Evolutionary conservation across 148 eudicot genomes (phyloP).

Genomic region (Heliosperma pusillum): DNA sequence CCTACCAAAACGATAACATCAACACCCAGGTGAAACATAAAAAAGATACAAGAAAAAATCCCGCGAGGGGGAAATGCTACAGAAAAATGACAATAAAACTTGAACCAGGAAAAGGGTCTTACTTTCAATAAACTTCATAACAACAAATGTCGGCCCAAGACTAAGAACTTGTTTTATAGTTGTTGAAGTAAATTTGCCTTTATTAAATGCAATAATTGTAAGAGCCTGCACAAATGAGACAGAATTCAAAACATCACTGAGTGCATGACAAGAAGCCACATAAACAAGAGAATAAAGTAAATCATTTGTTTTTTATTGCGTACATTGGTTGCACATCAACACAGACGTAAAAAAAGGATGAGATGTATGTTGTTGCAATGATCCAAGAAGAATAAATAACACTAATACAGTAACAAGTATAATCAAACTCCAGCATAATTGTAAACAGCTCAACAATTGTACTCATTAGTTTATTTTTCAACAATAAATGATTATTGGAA

Average conservation of each 20-base stretch:
- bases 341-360: neutral
- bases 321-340: neutral
- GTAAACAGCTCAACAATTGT: neutral
- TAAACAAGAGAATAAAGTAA: neutral
- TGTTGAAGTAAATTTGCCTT: conserved; percentile 38
- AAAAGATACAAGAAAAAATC: neutral
- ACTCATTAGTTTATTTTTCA: neutral
- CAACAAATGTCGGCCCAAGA: conserved; percentile 93
- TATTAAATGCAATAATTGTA: conserved; percentile 67
- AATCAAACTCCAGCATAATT: neutral
- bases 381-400: neutral
- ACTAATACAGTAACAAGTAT: neutral
- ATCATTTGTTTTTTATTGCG: neutral
- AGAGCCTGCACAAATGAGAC: conserved; percentile 54
- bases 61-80: neutral
- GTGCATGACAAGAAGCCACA: neutral
- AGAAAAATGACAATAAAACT: neutral
- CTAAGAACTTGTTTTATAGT: conserved; percentile 73
- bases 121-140: conserved; percentile 90
- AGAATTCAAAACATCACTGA: neutral
- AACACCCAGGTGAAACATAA: neutral
- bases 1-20: conserved; percentile 36
- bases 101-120: conserved; percentile 26
- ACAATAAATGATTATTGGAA: neutral
- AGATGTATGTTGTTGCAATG: neutral